Evolutionary conservation across 768 basidiomycete genomes (phyloP).

Genomic region (Termitomyces sp.): DNA sequence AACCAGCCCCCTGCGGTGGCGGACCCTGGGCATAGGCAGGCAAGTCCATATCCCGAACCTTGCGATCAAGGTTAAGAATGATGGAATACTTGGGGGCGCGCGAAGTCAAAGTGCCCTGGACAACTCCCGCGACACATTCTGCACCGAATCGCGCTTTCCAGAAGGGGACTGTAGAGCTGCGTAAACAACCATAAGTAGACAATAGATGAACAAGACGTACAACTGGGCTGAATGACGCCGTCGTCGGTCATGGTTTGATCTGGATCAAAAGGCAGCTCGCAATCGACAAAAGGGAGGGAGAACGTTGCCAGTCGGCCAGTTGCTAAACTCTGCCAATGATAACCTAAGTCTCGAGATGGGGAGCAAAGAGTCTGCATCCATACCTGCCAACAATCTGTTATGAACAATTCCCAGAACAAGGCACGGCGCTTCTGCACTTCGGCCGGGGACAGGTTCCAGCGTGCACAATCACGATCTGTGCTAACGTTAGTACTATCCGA

Average conservation of each 20-base stretch:
- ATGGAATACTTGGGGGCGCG: conserved; percentile 61
- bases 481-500: conserved; percentile 5
- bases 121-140: conserved; percentile 65
- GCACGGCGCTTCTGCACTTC: conserved; percentile 73
- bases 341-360: neutral
- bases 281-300: conserved; percentile 70
- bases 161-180: conserved; percentile 47
- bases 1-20: conserved; percentile 46
- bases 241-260: conserved; percentile 59
- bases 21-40: conserved; percentile 59
- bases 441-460: conserved; percentile 58
- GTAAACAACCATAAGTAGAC: neutral
- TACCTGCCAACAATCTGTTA: conserved; percentile 76
- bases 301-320: conserved; percentile 71
- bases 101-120: conserved; percentile 65
- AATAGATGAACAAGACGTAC: conserved; percentile 35
- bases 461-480: conserved; percentile 68
- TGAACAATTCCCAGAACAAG: conserved; percentile 73
- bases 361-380: conserved; percentile 13
- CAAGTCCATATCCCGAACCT: conserved; percentile 65
- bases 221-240: conserved; percentile 55
- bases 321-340: conserved; percentile 53
- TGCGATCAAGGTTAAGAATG: conserved; percentile 65
- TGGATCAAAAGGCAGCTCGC: conserved; percentile 62
- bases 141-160: conserved; percentile 73